Evolutionary conservation across 352 stramenopile genomes (phyloP).

Genomic region (Pythium monospermum): DNA sequence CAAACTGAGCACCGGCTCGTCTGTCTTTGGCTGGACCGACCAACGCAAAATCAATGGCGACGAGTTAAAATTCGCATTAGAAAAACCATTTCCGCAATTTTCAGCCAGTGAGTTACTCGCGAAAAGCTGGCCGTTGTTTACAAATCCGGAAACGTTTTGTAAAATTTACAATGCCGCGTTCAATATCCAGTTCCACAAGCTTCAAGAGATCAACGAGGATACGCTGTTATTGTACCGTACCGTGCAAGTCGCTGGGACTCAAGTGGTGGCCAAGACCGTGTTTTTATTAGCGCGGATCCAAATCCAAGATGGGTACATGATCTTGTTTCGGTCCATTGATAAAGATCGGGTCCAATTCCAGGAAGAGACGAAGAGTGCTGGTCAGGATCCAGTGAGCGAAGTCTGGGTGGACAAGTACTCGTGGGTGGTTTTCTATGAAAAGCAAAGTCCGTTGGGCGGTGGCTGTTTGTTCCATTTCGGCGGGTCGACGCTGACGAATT

Average conservation of each 20-base stretch:
- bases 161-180: slow-evolving; percentile 45
- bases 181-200: slow-evolving; percentile 35
- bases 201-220: slow-evolving; percentile 49
- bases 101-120: slow-evolving; percentile 38
- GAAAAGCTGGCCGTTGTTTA: slow-evolving; percentile 57
- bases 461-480: slow-evolving; percentile 58
- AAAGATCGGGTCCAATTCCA: slow-evolving; percentile 42
- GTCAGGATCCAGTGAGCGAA: slow-evolving; percentile 6
- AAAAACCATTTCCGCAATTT: slow-evolving; percentile 41
- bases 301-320: slow-evolving; percentile 50
- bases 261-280: slow-evolving; percentile 44
- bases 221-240: slow-evolving; percentile 56
- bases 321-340: slow-evolving; percentile 59
- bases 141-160: slow-evolving; percentile 33
- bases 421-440: slow-evolving; percentile 54
- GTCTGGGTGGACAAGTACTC: slow-evolving; percentile 64
- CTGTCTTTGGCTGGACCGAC: slow-evolving; percentile 63
- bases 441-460: slow-evolving; percentile 10
- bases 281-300: slow-evolving; percentile 54
- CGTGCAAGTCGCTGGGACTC: slow-evolving; percentile 30
- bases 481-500: slow-evolving; percentile 33
- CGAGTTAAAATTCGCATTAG: slow-evolving; percentile 54
- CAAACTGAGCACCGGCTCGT: slow-evolving; percentile 41
- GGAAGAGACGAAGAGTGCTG: slow-evolving; percentile 9
- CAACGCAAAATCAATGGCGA: slow-evolving; percentile 40